These are phyloP conservation scores for Lactarius vividus DNA, from an alignment of 768 basidiomycete genomes.

Conservation along the genomic window DNA sequence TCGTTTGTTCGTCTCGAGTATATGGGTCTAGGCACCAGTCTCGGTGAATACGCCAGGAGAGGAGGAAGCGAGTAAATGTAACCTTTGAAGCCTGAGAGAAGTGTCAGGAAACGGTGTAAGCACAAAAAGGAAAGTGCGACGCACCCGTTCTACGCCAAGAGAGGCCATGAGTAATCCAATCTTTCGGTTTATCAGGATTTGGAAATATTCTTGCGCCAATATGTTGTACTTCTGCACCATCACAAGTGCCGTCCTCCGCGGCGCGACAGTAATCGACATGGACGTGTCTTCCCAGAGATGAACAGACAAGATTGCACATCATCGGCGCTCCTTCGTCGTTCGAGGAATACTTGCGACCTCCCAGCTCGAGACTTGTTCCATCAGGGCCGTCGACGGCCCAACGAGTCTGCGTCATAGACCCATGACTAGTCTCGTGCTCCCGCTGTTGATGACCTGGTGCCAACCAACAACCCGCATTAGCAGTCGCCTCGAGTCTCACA, in stretches of 20 bases:
- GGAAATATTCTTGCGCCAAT: background rate
- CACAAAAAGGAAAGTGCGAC: background rate
- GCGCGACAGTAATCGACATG: slow-evolving; percentile 37
- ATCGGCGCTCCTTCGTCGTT: slow-evolving; percentile 29
- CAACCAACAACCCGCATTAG: background rate
- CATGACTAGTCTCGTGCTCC: slow-evolving; percentile 58
- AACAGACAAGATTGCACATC: slow-evolving; percentile 34
- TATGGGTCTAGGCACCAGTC: slow-evolving; percentile 47
- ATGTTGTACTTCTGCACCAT: background rate
- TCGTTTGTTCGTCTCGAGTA: slow-evolving; percentile 33
- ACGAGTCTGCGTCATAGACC: slow-evolving; percentile 55
- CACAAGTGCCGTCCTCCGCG: background rate
- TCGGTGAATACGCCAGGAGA: background rate
- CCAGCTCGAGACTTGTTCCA: slow-evolving; percentile 48
- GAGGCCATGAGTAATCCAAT: background rate
- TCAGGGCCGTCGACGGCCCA: slow-evolving; percentile 57
- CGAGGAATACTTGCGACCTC: slow-evolving; percentile 52
- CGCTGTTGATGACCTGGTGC: slow-evolving; percentile 52
- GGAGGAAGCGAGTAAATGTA: background rate
- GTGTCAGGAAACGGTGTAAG: slow-evolving; percentile 23
- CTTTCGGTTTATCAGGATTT: background rate
- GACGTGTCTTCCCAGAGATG: slow-evolving; percentile 51
- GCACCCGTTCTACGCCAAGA: background rate
- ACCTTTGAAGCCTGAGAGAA: slow-evolving; percentile 51
- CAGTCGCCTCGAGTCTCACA: background rate